Evolutionary conservation across 2,329 filamentous ascomycete genomes (phyloP).

Genomic region (Aspergillus hiratsukae): DNA sequence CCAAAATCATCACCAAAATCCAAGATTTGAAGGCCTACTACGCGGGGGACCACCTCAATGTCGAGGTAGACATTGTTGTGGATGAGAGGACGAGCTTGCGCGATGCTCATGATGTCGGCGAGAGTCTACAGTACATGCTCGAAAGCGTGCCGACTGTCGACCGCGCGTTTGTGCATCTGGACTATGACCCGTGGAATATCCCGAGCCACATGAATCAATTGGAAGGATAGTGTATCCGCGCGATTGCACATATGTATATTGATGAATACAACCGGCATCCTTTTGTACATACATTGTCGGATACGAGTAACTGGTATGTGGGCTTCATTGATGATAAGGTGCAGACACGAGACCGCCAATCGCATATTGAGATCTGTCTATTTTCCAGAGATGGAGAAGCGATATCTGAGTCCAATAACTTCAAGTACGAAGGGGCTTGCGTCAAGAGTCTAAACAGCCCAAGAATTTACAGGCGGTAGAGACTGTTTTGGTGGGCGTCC

Average conservation of each 20-base stretch:
- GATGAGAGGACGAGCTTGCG: constrained; percentile 52
- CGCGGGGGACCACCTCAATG: constrained; percentile 58
- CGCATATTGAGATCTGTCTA: background rate
- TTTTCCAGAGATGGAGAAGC: background rate
- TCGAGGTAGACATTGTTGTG: constrained; percentile 60
- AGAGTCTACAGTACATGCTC: constrained; percentile 57
- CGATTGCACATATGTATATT: background rate
- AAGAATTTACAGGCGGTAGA: background rate
- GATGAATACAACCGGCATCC: background rate
- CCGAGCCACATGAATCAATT: constrained; percentile 39
- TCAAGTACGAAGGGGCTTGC: background rate
- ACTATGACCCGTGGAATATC: constrained; percentile 44
- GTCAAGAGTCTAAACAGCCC: background rate
- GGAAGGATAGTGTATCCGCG: constrained; percentile 7
- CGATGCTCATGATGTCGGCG: constrained; percentile 57
- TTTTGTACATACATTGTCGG: background rate
- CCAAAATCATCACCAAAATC: constrained; percentile 71
- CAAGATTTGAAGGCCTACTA: constrained; percentile 60
- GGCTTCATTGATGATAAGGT: too few relatives aligned
- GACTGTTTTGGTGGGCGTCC: too few relatives aligned
- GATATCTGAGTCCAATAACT: background rate
- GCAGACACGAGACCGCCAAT: background rate
- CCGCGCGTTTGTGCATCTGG: constrained; percentile 48
- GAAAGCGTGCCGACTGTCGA: constrained; percentile 47
- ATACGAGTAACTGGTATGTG: background rate